Evolutionary conservation across 1,284 basidiomycete genomes (phyloP), one percentile per base, ranked within the genome.

Genomic region (Boletellus deceptivus): DNA sequence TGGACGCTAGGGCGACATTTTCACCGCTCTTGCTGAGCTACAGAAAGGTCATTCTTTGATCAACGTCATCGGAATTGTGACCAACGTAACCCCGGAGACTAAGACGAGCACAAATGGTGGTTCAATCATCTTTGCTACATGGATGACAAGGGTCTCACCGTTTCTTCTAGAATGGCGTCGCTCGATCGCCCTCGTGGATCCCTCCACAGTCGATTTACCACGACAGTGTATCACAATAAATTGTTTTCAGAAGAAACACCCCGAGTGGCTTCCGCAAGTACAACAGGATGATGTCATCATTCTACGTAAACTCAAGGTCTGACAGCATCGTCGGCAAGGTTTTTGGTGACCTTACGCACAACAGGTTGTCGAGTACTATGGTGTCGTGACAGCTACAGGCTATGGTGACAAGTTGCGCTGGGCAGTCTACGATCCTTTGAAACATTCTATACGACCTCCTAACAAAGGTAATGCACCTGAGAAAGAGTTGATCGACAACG

Each of bases 251-350:
- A 73, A 72, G 54, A 68, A 64, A 40, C 57, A 76, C 47, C n/a
- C 56, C 17, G 69, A 75, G 46, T 79, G 75, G 73, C 59, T 86
- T 3, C 83, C 83, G 1, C 62, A 67, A 40, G 70, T 75, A 9
- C 63, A 66, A 4, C 45, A 55, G 6, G 77, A 77, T 17, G 64
- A 68, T 41, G 47, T 70, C 33, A 54, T 67, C 22, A 69, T 67
- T 49, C 50, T 67, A 10, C 65, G 68, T 24, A 70, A 53, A 40
- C 55, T 67, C 3, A 67, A 58, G 65, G 66, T 69, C 16, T 13
- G 55, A 35, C 35, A 34, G 41, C 20, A 0, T 34, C 27, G 22
- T 35, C 9, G 13, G 46, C 34, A 17, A 14, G 8, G 14, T 29
- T 51, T 53, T 18, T 45, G 27, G 48, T 53, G 8, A 54, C 36